Conservation (phyloP, 306 rosid species). For the Biancaea sappan region DNA sequence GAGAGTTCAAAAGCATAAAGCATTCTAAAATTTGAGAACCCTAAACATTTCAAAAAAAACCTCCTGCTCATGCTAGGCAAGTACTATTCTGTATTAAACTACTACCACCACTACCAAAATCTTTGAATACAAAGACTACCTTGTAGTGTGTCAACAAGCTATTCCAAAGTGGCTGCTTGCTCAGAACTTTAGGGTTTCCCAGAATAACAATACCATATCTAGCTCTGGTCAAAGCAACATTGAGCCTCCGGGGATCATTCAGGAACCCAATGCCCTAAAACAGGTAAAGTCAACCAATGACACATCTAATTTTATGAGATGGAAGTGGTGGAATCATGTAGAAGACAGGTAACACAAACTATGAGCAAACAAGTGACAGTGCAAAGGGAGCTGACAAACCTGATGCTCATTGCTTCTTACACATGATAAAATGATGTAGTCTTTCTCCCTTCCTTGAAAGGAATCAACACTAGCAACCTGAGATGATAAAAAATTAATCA, state of each 20-base stretch:
- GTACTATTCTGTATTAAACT: slow-evolving; percentile 8
- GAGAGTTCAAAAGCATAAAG: neutral
- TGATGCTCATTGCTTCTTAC: slow-evolving; percentile 99
- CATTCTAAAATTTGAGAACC: neutral
- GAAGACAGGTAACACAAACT: neutral
- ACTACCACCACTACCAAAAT: slow-evolving; percentile 4
- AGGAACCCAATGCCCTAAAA: slow-evolving; percentile 95
- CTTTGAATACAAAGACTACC: slow-evolving; percentile 49
- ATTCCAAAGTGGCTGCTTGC: slow-evolving; percentile 99
- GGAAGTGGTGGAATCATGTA: neutral
- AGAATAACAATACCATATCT: slow-evolving; percentile 98
- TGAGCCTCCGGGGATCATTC: slow-evolving; percentile 97
- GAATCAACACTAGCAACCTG: slow-evolving; percentile 99
- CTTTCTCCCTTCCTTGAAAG: slow-evolving; percentile 99
- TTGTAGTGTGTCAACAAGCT: slow-evolving; percentile 94
- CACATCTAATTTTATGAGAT: neutral
- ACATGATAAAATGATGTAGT: slow-evolving; percentile 93
- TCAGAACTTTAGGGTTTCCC: slow-evolving; percentile 97
- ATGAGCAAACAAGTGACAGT: neutral
- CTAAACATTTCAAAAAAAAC: slow-evolving; percentile 5
- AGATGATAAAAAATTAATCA: slow-evolving; percentile 33
- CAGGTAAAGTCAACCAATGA: slow-evolving; percentile 30
- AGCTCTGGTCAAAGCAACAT: slow-evolving; percentile 97
- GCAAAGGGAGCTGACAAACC: slow-evolving; percentile 53
- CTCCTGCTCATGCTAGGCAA: slow-evolving; percentile 1